Base-by-base conservation (phyloP, 2,329 filamentous ascomycete genomes). In the Nothomitra cinnamomea region DNA sequence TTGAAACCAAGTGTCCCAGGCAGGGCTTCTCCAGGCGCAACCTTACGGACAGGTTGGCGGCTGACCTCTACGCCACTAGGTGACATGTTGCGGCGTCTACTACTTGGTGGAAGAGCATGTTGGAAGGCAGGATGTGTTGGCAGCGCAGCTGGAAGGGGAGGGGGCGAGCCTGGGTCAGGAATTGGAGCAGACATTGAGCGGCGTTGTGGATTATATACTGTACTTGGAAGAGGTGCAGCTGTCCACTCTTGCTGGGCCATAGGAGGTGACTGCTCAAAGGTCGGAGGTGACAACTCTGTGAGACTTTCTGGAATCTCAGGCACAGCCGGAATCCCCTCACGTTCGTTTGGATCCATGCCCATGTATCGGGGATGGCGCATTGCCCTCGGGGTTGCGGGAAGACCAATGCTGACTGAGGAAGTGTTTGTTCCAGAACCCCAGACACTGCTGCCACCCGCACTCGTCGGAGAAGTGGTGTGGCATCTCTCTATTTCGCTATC, bases 381-480 rank as follows among this genome's bases (percentile, higher is more conserved):
- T 1, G 88, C 88, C 69, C 87, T 82, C 28, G 90, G 89, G 0
- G 89, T 95, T 1, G 88, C 87, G 13, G 90, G 88, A n/a, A 95
- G 75, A 0, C 88, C 89, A 52, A 90, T 76, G 4, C 77, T 74
- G 1, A 62, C 63, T 1, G 70, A 70, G 13, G 74, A 73, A 13
- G 76, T 71, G 1, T 73, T 74, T 1, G 71, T 68, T 1, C 45
- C 45, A 10, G 45, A 49, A 15, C 24, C 25, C 45, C 45, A 49
- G 45, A 28, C 28, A 3, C 32, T 21, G 15, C 12, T 19, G 13
- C 45, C 28, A 19, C 24, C 13, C 3, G 10, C 45, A 13, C 22
- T 49, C 2, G 8, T 10, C 25, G 45, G 50, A 41, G 50, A 52
- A n/a, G 24, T 41, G n/a, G 40, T 40, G 19, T 10, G 35, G 21